Percentiles rank a stretch among this genome's conserved stretches.
Conservation (phyloP, 1,284 basidiomycete species). For the Ceratobasidium sp. region DNA sequence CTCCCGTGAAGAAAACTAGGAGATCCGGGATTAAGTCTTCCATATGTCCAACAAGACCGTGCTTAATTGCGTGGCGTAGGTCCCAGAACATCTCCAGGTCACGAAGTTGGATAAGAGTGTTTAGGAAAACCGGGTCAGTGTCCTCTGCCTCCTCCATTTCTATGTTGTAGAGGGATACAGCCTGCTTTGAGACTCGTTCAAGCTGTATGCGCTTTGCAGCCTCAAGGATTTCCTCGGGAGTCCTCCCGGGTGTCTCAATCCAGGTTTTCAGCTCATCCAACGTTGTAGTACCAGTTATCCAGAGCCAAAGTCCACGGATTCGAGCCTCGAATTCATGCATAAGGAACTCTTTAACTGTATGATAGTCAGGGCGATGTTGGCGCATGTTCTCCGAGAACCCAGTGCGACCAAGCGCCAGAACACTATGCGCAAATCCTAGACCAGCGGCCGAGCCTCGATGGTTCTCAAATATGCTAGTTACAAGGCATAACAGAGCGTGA, state of each 20-base stretch:
- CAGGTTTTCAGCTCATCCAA: slow-evolving; percentile 2
- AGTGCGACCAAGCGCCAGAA: not conserved
- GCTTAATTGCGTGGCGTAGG: not conserved
- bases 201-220: not conserved
- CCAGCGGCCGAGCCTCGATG: not conserved
- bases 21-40: slow-evolving; percentile 2
- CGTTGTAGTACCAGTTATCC: not conserved
- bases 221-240: not conserved
- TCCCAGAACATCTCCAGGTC: not conserved
- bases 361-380: not conserved
- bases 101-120: no score
- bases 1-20: not conserved
- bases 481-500: not conserved
- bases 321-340: slow-evolving; percentile 16
- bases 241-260: not conserved
- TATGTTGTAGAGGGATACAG: not conserved
- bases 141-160: not conserved
- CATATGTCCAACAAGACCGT: not conserved
- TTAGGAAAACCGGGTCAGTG: not conserved
- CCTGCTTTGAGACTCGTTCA: not conserved
- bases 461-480: not conserved
- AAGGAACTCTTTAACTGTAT: slow-evolving; percentile 14
- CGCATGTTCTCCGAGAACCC: not conserved
- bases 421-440: not conserved
- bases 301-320: not conserved